Percentiles rank a stretch among this genome's conserved stretches.
Evolutionary conservation across 2,329 filamentous ascomycete genomes (phyloP).

Genomic region (Alternaria sp.): DNA sequence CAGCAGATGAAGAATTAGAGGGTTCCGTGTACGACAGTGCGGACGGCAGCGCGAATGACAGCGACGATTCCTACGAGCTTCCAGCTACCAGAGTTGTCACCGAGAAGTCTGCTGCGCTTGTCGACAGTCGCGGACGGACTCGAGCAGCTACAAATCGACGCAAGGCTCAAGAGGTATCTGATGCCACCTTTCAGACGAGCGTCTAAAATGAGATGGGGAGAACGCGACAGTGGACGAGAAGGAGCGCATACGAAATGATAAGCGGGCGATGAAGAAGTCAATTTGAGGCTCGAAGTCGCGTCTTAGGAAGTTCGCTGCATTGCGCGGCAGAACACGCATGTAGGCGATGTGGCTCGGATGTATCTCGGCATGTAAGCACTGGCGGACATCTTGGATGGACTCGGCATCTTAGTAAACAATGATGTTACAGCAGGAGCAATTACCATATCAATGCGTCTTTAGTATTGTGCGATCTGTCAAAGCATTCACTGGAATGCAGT

Average conservation of each 20-base stretch:
- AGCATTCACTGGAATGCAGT: background rate
- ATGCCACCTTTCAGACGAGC: background rate
- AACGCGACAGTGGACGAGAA: background rate
- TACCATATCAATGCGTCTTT: background rate
- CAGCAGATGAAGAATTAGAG: background rate
- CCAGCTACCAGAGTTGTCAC: background rate
- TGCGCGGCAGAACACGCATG: background rate
- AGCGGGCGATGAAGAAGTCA: background rate
- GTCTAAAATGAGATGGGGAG: background rate
- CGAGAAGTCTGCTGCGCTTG: background rate
- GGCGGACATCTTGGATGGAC: background rate
- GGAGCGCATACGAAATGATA: background rate
- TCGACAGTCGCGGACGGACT: slow-evolving; percentile 10
- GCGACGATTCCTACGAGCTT: background rate
- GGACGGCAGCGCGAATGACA: background rate
- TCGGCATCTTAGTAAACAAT: background rate
- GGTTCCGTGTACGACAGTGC: background rate
- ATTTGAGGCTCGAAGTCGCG: background rate
- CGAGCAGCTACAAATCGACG: slow-evolving; percentile 6
- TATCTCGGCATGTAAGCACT: background rate
- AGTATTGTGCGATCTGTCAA: background rate
- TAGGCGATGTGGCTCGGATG: background rate
- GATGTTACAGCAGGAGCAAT: background rate
- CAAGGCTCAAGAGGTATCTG: background rate
- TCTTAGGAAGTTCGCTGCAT: background rate